Conservation (phyloP, 352 stramenopile genomes). For the Globisporangium heterothallicum region DNA sequence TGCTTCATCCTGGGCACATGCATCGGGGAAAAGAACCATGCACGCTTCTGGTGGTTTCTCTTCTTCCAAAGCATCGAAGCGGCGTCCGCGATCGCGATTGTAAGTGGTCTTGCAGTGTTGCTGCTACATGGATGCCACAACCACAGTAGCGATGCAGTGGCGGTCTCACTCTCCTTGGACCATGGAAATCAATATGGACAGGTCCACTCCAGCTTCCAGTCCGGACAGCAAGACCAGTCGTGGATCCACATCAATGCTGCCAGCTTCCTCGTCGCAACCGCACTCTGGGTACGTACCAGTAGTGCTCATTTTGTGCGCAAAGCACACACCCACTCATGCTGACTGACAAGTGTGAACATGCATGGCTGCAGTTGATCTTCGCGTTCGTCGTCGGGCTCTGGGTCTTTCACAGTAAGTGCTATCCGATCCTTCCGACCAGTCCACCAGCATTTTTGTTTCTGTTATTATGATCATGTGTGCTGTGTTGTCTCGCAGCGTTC, state of each 20-base stretch:
- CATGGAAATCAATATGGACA: too few relatives aligned
- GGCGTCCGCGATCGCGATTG: constrained; percentile 18
- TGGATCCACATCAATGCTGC: constrained; percentile 21
- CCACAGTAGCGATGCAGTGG: neutral
- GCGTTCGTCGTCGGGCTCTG: constrained; percentile 20
- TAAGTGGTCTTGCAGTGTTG: constrained; percentile 7
- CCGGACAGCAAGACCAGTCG: constrained; percentile 3
- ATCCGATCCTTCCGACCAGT: neutral
- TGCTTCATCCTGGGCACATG: constrained; percentile 85
- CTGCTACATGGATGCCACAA: neutral
- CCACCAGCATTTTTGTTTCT: neutral
- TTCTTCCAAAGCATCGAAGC: constrained; percentile 32
- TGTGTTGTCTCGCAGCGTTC: constrained; percentile 19
- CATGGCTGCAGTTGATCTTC: constrained; percentile 1
- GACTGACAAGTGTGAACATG: neutral
- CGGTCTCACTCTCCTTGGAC: too few relatives aligned
- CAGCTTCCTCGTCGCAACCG: constrained; percentile 14
- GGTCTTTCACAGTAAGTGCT: constrained; percentile 33
- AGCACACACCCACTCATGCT: too few relatives aligned
- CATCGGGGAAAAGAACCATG: constrained; percentile 89
- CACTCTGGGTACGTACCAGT: constrained; percentile 22
- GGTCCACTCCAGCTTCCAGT: constrained; percentile 11
- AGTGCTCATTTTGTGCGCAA: neutral
- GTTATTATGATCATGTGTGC: neutral
- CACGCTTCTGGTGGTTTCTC: constrained; percentile 77